phyloP scores from a whole-genome alignment of 345 rosid genomes.

The Raphanus raphanistrum region DNA sequence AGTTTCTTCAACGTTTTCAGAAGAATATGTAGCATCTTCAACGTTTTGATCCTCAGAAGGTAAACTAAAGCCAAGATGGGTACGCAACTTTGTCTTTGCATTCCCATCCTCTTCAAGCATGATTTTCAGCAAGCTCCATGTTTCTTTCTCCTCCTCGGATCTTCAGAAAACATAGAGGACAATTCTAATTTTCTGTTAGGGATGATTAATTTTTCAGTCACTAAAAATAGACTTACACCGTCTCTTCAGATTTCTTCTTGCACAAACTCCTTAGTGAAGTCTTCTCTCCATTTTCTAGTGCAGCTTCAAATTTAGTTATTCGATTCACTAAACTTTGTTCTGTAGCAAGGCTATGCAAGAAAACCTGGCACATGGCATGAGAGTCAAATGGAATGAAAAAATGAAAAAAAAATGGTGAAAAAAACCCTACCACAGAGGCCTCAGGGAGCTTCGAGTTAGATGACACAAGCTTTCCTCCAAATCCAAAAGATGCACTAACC shows the following conservation, averaged over 20 bases:
- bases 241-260: background rate
- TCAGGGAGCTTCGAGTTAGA: conserved; percentile 1
- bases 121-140: background rate
- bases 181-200: background rate
- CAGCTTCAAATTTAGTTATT: background rate
- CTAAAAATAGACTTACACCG: background rate
- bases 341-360: background rate
- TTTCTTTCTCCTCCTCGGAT: conserved; percentile 4
- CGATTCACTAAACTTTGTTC: background rate
- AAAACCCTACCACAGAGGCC: background rate
- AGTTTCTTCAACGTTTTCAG: background rate
- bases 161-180: background rate
- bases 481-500: conserved; percentile 5
- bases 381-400: background rate
- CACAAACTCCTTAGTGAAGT: background rate
- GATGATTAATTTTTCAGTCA: background rate
- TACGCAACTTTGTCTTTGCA: background rate
- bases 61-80: conserved; percentile 8
- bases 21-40: background rate
- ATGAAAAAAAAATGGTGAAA: background rate
- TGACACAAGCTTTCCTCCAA: conserved; percentile 9
- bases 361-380: background rate
- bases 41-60: background rate
- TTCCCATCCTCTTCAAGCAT: conserved; percentile 12
- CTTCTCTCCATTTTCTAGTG: background rate